Conservation (phyloP, 2,329 filamentous ascomycete species). For the Phaeosphaeriaceae sp. region DNA sequence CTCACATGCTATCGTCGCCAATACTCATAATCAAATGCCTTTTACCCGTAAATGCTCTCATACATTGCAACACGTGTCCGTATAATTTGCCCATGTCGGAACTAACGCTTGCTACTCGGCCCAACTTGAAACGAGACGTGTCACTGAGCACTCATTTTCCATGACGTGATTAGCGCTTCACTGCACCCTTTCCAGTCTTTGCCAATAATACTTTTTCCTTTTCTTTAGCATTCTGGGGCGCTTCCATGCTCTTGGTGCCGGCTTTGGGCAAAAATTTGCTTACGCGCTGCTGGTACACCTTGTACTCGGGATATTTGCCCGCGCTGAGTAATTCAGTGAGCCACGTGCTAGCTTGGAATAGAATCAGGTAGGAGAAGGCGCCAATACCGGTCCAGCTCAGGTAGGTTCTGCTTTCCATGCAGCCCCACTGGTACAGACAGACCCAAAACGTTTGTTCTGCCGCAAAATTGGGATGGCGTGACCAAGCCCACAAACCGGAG, state of each 20-base stretch:
- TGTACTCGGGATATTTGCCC: constrained; percentile 87
- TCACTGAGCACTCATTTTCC: no score
- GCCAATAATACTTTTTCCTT: constrained; percentile 27
- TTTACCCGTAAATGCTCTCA: no score
- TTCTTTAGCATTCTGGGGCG: constrained; percentile 25
- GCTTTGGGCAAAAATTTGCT: constrained; percentile 78
- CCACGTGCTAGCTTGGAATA: constrained; percentile 90
- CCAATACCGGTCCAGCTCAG: constrained; percentile 83
- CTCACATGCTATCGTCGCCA: no score
- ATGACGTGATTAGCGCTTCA: constrained; percentile 17
- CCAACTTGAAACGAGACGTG: no score
- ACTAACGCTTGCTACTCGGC: no score
- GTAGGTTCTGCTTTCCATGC: constrained; percentile 71
- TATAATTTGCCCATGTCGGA: no score
- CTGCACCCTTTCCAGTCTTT: constrained; percentile 26
- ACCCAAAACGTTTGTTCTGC: constrained; percentile 94
- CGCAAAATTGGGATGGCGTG: constrained; percentile 92
- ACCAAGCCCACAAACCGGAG: constrained; percentile 83
- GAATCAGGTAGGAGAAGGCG: constrained; percentile 69
- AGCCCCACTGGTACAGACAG: constrained; percentile 85
- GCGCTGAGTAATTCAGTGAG: constrained; percentile 83
- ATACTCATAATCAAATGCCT: no score
- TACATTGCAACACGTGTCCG: no score
- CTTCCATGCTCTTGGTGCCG: constrained; percentile 39
- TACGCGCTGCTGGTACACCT: constrained; percentile 80